These are phyloP conservation scores for Closterium sp. DNA, from an alignment of 139 green algal species.

Conservation along the genomic window DNA sequence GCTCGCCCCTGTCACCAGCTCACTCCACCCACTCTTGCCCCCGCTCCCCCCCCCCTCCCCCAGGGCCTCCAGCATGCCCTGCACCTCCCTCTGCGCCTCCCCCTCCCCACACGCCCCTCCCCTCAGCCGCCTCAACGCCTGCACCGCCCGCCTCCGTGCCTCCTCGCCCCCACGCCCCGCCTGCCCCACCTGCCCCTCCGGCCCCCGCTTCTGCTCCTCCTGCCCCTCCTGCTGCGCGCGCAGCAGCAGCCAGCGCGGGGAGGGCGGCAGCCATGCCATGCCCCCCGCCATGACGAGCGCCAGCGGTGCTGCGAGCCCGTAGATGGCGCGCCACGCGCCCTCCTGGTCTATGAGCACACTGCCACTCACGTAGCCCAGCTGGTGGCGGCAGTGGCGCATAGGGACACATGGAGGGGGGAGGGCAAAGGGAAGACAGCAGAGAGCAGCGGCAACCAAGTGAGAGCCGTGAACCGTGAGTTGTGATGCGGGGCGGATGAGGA, in stretches of 20 bases:
- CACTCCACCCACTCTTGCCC: background rate
- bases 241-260: conserved; percentile 83
- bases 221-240: background rate
- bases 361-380: conserved; percentile 70
- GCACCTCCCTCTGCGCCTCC: conserved; percentile 24
- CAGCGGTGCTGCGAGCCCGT: conserved; percentile 52
- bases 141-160: background rate
- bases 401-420: background rate
- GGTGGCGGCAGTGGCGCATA: background rate
- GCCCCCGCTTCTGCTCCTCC: background rate
- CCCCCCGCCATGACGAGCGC: conserved; percentile 61
- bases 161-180: background rate
- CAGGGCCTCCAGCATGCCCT: conserved; percentile 13
- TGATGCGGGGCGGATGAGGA: background rate
- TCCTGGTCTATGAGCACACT: conserved; percentile 57
- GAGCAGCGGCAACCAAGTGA: background rate
- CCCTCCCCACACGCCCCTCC: background rate
- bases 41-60: conserved; percentile 11
- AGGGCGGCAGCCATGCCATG: conserved; percentile 78
- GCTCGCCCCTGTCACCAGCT: conserved; percentile 49
- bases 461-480: background rate
- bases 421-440: background rate
- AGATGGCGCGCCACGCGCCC: conserved; percentile 84
- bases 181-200: background rate
- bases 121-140: conserved; percentile 2